Percentiles rank a stretch among this genome's conserved stretches.
These are phyloP conservation scores for Pisolithus microcarpus DNA, from an alignment of 768 basidiomycete genomes.

Conservation along the genomic window DNA sequence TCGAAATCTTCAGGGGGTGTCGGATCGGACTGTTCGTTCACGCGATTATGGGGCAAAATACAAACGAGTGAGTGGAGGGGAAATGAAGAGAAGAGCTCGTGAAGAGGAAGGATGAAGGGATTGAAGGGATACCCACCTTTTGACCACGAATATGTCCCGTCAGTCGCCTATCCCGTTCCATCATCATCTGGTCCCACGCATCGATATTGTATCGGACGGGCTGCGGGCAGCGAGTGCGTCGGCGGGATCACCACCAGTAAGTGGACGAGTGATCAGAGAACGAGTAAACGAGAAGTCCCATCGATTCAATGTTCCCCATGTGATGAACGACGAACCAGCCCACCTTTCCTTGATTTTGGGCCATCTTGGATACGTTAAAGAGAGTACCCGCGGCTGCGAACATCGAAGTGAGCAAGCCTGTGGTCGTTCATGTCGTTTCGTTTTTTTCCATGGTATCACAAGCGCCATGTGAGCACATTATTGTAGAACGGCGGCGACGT, in stretches of 20 bases:
- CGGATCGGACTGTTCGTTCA: slow-evolving; percentile 48
- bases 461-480: slow-evolving; percentile 4
- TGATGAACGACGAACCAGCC: not conserved
- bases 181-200: slow-evolving; percentile 94
- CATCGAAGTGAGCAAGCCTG: slow-evolving; percentile 79
- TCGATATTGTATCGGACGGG: slow-evolving; percentile 81
- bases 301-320: too few relatives aligned
- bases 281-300: too few relatives aligned
- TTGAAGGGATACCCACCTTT: slow-evolving; percentile 47
- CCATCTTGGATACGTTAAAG: slow-evolving; percentile 66
- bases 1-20: slow-evolving; percentile 63
- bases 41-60: not conserved
- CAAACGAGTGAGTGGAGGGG: not conserved
- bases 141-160: slow-evolving; percentile 87
- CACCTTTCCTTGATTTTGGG: slow-evolving; percentile 91
- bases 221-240: slow-evolving; percentile 30
- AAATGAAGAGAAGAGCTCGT: not conserved
- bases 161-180: slow-evolving; percentile 80
- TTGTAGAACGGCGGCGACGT: not conserved
- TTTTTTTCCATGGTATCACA: not conserved
- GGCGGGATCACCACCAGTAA: too few relatives aligned
- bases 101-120: not conserved
- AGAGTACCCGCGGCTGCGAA: slow-evolving; percentile 90
- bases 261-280: too few relatives aligned
- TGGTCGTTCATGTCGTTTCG: not conserved